Evolutionary conservation across 1,284 basidiomycete species (phyloP).

Genomic region (Tremellales sp.): DNA sequence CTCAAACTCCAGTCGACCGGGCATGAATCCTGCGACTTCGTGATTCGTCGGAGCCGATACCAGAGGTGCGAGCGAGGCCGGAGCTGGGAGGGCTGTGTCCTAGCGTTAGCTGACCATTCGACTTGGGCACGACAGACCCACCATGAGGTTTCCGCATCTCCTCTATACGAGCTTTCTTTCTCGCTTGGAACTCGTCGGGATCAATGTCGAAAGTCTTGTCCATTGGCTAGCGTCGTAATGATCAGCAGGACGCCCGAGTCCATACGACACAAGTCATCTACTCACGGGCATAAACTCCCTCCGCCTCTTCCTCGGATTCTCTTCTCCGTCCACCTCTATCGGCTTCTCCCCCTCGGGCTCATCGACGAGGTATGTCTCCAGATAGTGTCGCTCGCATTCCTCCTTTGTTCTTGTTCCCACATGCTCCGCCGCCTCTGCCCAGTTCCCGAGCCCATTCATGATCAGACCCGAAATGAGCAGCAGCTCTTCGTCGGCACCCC

Average conservation of each 20-base stretch:
- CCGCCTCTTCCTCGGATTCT: slow-evolving; percentile 9
- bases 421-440: slow-evolving; percentile 94
- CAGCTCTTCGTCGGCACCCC: slow-evolving; percentile 98
- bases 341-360: slow-evolving; percentile 19
- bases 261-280: slow-evolving; percentile 37
- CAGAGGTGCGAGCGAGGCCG: slow-evolving; percentile 59
- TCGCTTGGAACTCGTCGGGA: slow-evolving; percentile 75
- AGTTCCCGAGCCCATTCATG: slow-evolving; percentile 89
- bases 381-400: slow-evolving; percentile 90
- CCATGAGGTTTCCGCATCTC: slow-evolving; percentile 52
- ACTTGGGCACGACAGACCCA: slow-evolving; percentile 23
- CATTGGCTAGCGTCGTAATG: slow-evolving; percentile 55
- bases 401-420: slow-evolving; percentile 92
- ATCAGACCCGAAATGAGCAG: slow-evolving; percentile 86
- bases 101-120: background rate
- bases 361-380: slow-evolving; percentile 66
- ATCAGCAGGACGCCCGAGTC: background rate
- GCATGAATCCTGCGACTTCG: slow-evolving; percentile 90
- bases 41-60: slow-evolving; percentile 93
- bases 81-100: slow-evolving; percentile 39
- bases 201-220: slow-evolving; percentile 67
- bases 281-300: slow-evolving; percentile 61
- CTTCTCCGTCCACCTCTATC: slow-evolving; percentile 10
- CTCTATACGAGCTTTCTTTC: slow-evolving; percentile 80
- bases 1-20: slow-evolving; percentile 95